phyloP scores from a whole-genome alignment of 2,329 filamentous ascomycete genomes.

The Volutella citrinella region DNA sequence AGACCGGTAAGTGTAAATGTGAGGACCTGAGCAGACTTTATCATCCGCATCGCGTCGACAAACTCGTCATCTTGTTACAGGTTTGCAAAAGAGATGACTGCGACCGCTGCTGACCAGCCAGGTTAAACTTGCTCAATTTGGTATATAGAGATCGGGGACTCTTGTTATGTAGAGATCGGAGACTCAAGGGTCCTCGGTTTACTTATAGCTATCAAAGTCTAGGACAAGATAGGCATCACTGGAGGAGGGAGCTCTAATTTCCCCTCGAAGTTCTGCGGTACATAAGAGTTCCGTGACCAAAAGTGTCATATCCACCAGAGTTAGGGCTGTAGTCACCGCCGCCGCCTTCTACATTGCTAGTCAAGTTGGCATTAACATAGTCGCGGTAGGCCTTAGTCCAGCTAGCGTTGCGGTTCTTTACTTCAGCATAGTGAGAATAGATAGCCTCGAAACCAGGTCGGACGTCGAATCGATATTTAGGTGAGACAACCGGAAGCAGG shows the following conservation, averaged over 20 bases:
- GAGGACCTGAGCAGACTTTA: too few relatives aligned
- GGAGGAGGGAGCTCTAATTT: too few relatives aligned
- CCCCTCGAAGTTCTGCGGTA: constrained; percentile 12
- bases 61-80: too few relatives aligned
- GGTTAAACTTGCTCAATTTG: too few relatives aligned
- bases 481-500: constrained; percentile 31
- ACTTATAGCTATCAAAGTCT: neutral
- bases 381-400: constrained; percentile 38
- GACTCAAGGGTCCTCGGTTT: neutral
- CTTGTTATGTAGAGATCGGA: too few relatives aligned
- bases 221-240: too few relatives aligned
- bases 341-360: constrained; percentile 39
- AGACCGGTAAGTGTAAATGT: too few relatives aligned
- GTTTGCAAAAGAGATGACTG: too few relatives aligned
- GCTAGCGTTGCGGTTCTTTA: constrained; percentile 35
- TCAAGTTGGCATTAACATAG: constrained; percentile 27
- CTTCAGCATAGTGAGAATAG: constrained; percentile 35
- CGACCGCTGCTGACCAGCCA: too few relatives aligned
- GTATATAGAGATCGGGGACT: too few relatives aligned
- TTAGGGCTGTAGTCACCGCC: constrained; percentile 40
- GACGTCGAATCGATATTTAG: constrained; percentile 4
- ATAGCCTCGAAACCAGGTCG: constrained; percentile 37
- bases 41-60: too few relatives aligned
- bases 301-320: constrained; percentile 40
- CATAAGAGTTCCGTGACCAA: constrained; percentile 30